phyloP scores from a whole-genome alignment of 495 filamentous ascomycete species.

The Daldinia bambusicola region DNA sequence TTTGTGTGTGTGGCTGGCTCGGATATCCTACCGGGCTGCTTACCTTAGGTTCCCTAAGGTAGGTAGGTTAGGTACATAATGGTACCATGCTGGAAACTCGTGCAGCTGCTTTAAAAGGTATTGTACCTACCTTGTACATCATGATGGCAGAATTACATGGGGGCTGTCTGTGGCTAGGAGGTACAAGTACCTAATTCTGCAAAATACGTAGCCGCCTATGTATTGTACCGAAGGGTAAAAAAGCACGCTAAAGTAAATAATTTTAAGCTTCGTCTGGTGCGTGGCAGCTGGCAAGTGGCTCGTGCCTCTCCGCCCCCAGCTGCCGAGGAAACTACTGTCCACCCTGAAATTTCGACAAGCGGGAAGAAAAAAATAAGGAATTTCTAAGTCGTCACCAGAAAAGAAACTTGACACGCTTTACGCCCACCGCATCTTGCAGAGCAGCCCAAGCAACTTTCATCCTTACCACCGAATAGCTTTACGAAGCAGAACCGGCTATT shows the following conservation, averaged over 20 bases:
- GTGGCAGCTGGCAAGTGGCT: constrained; percentile 1
- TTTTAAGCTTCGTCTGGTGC: neutral
- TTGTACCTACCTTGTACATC: neutral
- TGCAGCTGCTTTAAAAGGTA: too few relatives aligned
- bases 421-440: constrained; percentile 25
- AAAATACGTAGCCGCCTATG: too few relatives aligned
- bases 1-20: constrained; percentile 2
- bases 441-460: constrained; percentile 10
- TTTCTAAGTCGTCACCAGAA: constrained; percentile 39
- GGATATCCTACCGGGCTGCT: neutral
- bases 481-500: constrained; percentile 20
- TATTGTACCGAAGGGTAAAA: too few relatives aligned
- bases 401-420: constrained; percentile 17
- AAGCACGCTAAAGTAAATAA: too few relatives aligned
- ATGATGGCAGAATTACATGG: neutral
- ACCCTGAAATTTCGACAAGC: constrained; percentile 40
- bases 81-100: too few relatives aligned
- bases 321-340: constrained; percentile 29
- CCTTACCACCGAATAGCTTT: constrained; percentile 16
- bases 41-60: too few relatives aligned
- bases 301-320: constrained; percentile 11
- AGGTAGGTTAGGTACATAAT: too few relatives aligned
- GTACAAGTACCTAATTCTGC: neutral
- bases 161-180: constrained; percentile 12
- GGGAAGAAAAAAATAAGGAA: constrained; percentile 32